Base-by-base conservation (phyloP, 2,329 filamentous ascomycete species). In the Elsinoe ampelina region DNA sequence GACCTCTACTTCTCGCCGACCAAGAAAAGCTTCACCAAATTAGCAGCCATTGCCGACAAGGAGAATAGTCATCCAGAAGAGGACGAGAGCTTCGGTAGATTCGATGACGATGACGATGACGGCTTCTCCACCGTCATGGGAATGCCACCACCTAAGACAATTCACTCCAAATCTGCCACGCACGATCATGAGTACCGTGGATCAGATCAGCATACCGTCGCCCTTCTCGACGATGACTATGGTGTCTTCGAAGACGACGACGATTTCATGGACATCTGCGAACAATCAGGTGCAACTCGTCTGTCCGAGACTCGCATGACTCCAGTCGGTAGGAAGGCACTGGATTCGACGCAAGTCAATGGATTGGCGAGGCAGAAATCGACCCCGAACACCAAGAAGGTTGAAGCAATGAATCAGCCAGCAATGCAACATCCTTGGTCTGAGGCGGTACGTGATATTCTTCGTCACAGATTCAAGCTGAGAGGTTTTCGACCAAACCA, bases 401-500 rank as follows among this genome's bases (percentile, higher is more conserved):
- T 58, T 7, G 39, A 58, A 2, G 54, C 61, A 3, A 60, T 63
- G n/a, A 58, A 61, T 20, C 62, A 64, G 19, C 58, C 60, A 19
- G 43, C 63, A 63, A 85, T 87, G 79, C 77, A 79, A 50, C 78
- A 85, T 65, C 77, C 83, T 3, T 98, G 95, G 93, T 96, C 91
- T 13, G 77, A 80, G 42, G 91, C 97, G 64, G 87, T 98, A 20
- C 86, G 85, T 62, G 79, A 76, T 55, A 87, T 84, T n/a, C 74
- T 98, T 61, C 89, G 86, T 65, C 84, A 92, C 63, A 80, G 84
- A 2, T 98, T 98, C 66, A 81, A 85, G 61, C 84, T 98, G 69
- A 82, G 81, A 55, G 89, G 89, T 0, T 98, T 98, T 67, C 84
- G 95, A 30, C 83, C 85, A 55, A 93, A 96, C 67, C 93, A 98